Conservation (phyloP, 345 rosid species). For the Ceriops tagal region DNA sequence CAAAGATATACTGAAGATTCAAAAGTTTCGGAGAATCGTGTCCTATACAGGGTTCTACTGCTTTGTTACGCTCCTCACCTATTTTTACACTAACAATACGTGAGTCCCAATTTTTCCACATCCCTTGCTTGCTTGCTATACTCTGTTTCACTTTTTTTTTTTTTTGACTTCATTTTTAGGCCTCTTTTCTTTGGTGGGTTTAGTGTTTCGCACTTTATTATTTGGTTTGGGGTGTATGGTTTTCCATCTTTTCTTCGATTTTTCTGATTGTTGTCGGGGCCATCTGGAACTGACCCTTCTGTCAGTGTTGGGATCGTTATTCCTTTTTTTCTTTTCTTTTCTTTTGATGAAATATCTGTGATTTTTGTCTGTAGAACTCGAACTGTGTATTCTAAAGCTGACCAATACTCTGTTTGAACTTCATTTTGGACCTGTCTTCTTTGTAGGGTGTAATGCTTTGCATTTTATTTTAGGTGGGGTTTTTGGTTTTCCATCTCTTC, state of each 20-base stretch:
- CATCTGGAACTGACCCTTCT: no score
- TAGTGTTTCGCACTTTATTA: not conserved
- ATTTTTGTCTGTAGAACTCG: conserved; percentile 54
- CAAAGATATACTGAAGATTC: conserved; percentile 65
- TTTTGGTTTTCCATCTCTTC: conserved; percentile 2
- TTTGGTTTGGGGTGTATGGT: not conserved
- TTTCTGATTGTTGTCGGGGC: not conserved
- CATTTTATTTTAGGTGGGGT: not conserved
- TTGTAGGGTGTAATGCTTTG: conserved; percentile 8
- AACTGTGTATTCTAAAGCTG: conserved; percentile 81
- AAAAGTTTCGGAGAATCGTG: conserved; percentile 68
- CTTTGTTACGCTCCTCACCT: conserved; percentile 55
- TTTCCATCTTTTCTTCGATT: not conserved
- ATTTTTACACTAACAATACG: conserved; percentile 82
- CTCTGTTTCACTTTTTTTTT: not conserved
- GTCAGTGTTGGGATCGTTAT: not conserved
- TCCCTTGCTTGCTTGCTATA: not conserved
- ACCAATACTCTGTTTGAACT: conserved; percentile 59
- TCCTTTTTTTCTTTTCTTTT: not conserved
- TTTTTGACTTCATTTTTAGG: not conserved
- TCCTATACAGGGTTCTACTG: conserved; percentile 72
- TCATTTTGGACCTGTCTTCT: not conserved
- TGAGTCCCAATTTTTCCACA: conserved; percentile 23
- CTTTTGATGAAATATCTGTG: not conserved
- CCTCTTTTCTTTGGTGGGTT: conserved; percentile 8